A percentile compares a stretch with the other conserved stretches of the same genome.
Conservation (phyloP, 495 filamentous ascomycete genomes). For the Eremomyces bilateralis region DNA sequence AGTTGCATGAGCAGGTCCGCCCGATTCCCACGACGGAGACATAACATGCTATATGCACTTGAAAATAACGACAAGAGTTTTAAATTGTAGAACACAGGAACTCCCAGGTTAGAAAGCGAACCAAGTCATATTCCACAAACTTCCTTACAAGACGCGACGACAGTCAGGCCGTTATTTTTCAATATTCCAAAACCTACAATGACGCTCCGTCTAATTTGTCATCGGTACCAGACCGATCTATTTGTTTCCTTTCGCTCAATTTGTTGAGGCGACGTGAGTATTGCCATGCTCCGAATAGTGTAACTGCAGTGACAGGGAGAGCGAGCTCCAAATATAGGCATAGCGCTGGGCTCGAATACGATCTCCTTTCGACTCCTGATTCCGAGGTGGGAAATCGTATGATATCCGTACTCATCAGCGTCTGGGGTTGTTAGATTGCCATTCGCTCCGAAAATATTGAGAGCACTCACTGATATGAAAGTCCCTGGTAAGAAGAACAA, state of each 20-base stretch:
- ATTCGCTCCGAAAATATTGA: background rate
- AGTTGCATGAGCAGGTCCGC: too few relatives aligned
- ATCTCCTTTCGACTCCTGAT: slow-evolving; percentile 4
- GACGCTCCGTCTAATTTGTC: too few relatives aligned
- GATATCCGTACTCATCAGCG: slow-evolving; percentile 18
- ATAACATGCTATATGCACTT: background rate
- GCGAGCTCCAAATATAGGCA: slow-evolving; percentile 7
- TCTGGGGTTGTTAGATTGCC: slow-evolving; percentile 4
- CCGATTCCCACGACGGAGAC: too few relatives aligned
- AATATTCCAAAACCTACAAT: too few relatives aligned
- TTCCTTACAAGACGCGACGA: too few relatives aligned
- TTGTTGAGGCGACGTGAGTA: background rate
- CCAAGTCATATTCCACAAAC: too few relatives aligned
- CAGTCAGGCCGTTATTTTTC: too few relatives aligned
- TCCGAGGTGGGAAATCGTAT: slow-evolving; percentile 7
- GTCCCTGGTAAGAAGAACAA: slow-evolving; percentile 25
- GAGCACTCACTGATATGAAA: slow-evolving; percentile 20
- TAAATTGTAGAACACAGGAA: background rate
- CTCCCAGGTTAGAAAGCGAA: too few relatives aligned
- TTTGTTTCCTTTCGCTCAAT: background rate
- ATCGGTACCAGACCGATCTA: background rate
- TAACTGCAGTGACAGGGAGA: background rate
- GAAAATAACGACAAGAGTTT: background rate
- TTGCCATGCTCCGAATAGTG: background rate
- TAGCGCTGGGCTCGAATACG: background rate